Evolutionary conservation across 768 basidiomycete genomes (phyloP), one percentile per base, ranked within the genome.

Genomic region (Lentinula boryana): DNA sequence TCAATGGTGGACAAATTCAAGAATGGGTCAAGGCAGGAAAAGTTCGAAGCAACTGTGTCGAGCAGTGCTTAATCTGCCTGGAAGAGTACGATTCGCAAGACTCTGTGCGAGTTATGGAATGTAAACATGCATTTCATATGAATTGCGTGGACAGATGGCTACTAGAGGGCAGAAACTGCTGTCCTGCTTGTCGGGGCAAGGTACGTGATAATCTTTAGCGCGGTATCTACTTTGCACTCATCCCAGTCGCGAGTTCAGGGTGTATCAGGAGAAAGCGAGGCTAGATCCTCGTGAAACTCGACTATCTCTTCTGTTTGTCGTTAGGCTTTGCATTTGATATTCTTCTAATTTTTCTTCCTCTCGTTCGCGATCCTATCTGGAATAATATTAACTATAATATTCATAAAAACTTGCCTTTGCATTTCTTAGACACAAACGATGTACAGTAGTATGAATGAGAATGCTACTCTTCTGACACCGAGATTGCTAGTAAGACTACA

Each of bases 81-180:
- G 89, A 92, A 60, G 93, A 96, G 58, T 97, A 97, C 72, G 80
- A 81, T 35, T 69, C 76, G 1, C 87, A 90, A 48, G 91, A 93
- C 49, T 86, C 93, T 31, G 73, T 95, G 52, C 85, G 95, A 27
- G 74, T 97, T 36, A 80, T 98, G 76, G 74, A 75, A 5, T 97
- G 95, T 72, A 82, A 84, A 64, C 95, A 98, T 74, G 87, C 84
- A n/a, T 98, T 95, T 80, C 95, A 98, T 69, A 86, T 86, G 67
- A 75, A 71, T 21, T 97, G 95, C 65, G 92, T 97, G 5, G 95
- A 97, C 68, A 85, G 80, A 62, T 96, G 95, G 93, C 76, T 96
- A 36, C 82, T 87, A 70, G 85, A 82, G 5, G 93, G 94, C 3
- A 80, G 86, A 60, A 97, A 97, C 67, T 93, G 92, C 61, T 97